Conservation (phyloP, 306 rosid genomes). For the Malus orientalis region DNA sequence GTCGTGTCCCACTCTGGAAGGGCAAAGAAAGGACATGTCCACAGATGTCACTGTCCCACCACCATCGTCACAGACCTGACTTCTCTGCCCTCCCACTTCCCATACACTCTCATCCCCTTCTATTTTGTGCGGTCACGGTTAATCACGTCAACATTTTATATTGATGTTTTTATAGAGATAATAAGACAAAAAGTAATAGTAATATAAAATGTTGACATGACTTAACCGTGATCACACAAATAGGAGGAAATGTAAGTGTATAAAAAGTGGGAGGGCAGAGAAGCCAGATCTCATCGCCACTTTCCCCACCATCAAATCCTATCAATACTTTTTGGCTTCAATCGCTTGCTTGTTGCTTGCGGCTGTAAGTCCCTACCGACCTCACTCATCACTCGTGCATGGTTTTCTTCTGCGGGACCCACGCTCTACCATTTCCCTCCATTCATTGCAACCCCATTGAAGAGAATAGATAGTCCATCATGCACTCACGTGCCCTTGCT, state of each 20-base stretch:
- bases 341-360: neutral
- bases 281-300: neutral
- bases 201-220: too few relatives aligned
- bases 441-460: neutral
- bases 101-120: too few relatives aligned
- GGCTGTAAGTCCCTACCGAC: neutral
- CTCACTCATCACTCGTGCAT: neutral
- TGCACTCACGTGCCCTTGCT: constrained; percentile 10
- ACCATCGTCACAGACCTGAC: neutral
- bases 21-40: too few relatives aligned
- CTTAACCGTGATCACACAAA: too few relatives aligned
- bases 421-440: neutral
- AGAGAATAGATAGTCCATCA: neutral
- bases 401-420: neutral
- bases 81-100: too few relatives aligned
- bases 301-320: neutral
- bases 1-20: constrained; percentile 14
- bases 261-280: too few relatives aligned
- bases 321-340: neutral
- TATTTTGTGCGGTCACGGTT: too few relatives aligned
- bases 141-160: too few relatives aligned
- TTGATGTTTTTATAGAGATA: too few relatives aligned
- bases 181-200: too few relatives aligned
- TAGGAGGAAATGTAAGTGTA: too few relatives aligned
- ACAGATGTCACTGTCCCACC: too few relatives aligned